Evolutionary conservation across 2,329 filamentous ascomycete species (phyloP).

Genomic region (Cladosporium sp.): DNA sequence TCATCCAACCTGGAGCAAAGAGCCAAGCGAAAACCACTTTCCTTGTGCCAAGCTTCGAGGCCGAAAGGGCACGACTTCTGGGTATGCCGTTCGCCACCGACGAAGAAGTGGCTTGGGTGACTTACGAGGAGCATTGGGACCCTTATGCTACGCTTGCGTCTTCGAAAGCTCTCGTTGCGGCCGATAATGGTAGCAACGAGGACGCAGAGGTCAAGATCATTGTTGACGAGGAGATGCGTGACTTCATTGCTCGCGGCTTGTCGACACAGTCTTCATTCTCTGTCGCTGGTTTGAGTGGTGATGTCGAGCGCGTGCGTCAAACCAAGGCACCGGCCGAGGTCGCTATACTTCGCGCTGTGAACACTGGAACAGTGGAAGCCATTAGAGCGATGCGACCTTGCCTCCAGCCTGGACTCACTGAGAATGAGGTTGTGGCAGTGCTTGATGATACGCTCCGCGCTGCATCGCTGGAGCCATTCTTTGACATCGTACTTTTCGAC

Average conservation of each 20-base stretch:
- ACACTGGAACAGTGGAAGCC: conserved; percentile 60
- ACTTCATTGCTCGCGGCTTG: conserved; percentile 59
- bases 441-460: conserved; percentile 54
- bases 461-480: conserved; percentile 55
- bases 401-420: conserved; percentile 54
- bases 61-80: conserved; percentile 55
- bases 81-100: conserved; percentile 52
- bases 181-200: conserved; percentile 14
- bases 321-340: conserved; percentile 55
- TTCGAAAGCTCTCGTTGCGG: conserved; percentile 13
- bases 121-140: conserved; percentile 64
- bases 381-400: conserved; percentile 55
- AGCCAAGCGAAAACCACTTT: conserved; percentile 55
- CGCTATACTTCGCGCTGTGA: conserved; percentile 57
- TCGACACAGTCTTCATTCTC: conserved; percentile 48
- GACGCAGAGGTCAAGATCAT: conserved; percentile 44
- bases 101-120: conserved; percentile 47
- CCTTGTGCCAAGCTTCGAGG: conserved; percentile 58
- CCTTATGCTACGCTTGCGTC: conserved; percentile 53
- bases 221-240: conserved; percentile 62
- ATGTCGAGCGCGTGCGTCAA: conserved; percentile 57
- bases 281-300: conserved; percentile 51
- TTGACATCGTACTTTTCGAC: conserved; percentile 62
- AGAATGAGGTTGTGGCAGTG: conserved; percentile 54
- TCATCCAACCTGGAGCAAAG: conserved; percentile 50